Evolutionary conservation across 2,329 filamentous ascomycete species (phyloP).

Genomic region (Exophiala alcalophila): DNA sequence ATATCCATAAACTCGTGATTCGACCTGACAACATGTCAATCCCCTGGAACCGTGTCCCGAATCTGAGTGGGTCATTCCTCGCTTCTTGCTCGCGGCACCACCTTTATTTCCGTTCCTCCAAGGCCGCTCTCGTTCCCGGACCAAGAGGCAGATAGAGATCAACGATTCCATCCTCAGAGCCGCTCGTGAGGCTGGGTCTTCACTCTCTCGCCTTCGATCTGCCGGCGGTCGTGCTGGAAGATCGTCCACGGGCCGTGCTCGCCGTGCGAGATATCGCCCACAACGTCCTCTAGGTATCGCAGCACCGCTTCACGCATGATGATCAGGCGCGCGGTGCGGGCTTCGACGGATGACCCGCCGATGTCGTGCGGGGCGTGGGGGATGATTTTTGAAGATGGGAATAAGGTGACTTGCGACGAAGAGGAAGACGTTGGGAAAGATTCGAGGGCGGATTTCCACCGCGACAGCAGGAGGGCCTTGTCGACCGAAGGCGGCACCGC

Average conservation of each 20-base stretch:
- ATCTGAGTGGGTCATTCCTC: too few relatives aligned
- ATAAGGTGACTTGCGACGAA: conserved; percentile 2
- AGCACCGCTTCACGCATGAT: conserved; percentile 27
- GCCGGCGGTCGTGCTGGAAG: conserved; percentile 8
- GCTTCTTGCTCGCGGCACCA: too few relatives aligned
- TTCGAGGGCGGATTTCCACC: conserved; percentile 25
- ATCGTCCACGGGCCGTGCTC: conserved; percentile 13
- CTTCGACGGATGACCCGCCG: conserved; percentile 17
- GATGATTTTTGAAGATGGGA: conserved; percentile 19
- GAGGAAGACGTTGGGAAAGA: neutral
- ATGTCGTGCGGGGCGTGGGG: conserved; percentile 27
- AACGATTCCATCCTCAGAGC: too few relatives aligned
- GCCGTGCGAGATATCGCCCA: conserved; percentile 16
- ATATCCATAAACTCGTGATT: too few relatives aligned
- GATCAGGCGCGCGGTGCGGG: conserved; percentile 23
- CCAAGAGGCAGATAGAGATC: too few relatives aligned
- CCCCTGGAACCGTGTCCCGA: too few relatives aligned
- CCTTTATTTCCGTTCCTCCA: too few relatives aligned
- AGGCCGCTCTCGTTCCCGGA: too few relatives aligned
- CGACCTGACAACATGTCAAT: too few relatives aligned
- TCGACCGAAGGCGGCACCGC: conserved; percentile 16
- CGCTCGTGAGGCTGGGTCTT: neutral
- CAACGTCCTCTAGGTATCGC: conserved; percentile 24
- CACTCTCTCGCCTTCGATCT: conserved; percentile 10
- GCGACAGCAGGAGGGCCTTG: conserved; percentile 17